Percentiles rank a stretch among this genome's conserved stretches.
Evolutionary conservation across 177 flowering plant species (phyloP).

Genomic region (Vitis hybrid): DNA sequence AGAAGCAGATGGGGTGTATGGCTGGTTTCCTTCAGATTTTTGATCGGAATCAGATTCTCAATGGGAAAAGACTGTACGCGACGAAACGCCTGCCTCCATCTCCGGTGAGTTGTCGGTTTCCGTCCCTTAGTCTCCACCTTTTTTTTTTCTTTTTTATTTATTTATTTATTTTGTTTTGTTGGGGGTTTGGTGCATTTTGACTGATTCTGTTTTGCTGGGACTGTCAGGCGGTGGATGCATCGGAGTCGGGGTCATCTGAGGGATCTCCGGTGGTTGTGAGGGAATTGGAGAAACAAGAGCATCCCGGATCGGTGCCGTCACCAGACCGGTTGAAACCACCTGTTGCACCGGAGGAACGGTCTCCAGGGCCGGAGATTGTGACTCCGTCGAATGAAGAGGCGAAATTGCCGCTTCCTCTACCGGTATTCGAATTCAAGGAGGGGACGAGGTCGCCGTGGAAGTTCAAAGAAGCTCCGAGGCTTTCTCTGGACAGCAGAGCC

Average conservation of each 20-base stretch:
- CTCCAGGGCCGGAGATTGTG: constrained; percentile 23
- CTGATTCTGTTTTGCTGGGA: not conserved
- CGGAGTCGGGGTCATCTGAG: constrained; percentile 26
- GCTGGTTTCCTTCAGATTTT: constrained; percentile 79
- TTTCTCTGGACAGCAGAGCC: constrained; percentile 91
- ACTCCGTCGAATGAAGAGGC: constrained; percentile 21
- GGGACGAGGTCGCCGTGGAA: constrained; percentile 68
- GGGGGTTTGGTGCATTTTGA: not conserved
- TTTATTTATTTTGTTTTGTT: not conserved
- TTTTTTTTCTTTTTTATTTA: not conserved
- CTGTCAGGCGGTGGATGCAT: constrained; percentile 32
- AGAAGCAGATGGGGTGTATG: constrained; percentile 91
- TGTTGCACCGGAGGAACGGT: constrained; percentile 19
- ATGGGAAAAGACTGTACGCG: constrained; percentile 58
- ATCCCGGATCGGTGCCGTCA: constrained; percentile 10
- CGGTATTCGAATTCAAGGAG: constrained; percentile 56
- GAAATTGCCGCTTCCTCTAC: constrained; percentile 30
- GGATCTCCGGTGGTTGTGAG: constrained; percentile 29
- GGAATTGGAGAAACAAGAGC: constrained; percentile 20
- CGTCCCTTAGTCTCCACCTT: not conserved
- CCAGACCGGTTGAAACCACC: constrained; percentile 23
- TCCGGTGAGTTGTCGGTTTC: constrained; percentile 13
- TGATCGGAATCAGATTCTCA: constrained; percentile 62
- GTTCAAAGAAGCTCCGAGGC: constrained; percentile 77
- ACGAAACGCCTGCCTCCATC: constrained; percentile 60